phyloP scores from a whole-genome alignment of 1,139 yeast genomes.

The Suhomyces bribrorum region DNA sequence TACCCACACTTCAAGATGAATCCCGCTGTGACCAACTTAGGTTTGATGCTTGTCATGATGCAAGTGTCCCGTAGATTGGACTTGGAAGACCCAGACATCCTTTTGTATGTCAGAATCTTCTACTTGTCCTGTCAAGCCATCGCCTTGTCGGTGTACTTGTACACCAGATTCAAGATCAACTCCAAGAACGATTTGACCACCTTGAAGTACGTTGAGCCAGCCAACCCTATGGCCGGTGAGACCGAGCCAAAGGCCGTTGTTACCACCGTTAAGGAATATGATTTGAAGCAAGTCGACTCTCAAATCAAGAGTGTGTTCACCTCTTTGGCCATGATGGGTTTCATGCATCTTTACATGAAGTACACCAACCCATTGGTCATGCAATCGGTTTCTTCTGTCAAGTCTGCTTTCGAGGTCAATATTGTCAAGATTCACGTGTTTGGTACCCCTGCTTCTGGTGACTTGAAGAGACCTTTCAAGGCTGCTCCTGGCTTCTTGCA shows the following conservation, averaged over 20 bases:
- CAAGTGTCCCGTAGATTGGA: conserved; percentile 89
- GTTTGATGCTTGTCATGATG: conserved; percentile 95
- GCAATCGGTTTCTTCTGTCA: conserved; percentile 90
- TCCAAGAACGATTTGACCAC: conserved; percentile 90
- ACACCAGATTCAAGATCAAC: conserved; percentile 60
- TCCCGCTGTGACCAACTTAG: conserved; percentile 85
- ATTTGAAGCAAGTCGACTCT: conserved; percentile 76
- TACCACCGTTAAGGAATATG: conserved; percentile 94
- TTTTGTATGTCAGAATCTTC: conserved; percentile 74
- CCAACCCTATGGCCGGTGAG: conserved; percentile 77
- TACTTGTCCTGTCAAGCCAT: conserved; percentile 68
- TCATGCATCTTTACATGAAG: conserved; percentile 97
- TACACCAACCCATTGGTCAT: conserved; percentile 96
- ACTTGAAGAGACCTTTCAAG: conserved; percentile 96
- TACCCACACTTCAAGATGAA: conserved; percentile 51
- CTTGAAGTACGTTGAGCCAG: conserved; percentile 85
- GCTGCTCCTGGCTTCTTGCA: conserved; percentile 78
- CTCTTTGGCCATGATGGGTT: conserved; percentile 95
- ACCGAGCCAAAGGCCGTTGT: conserved; percentile 72
- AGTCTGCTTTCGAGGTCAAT: conserved; percentile 87
- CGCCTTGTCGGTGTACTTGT: conserved; percentile 66
- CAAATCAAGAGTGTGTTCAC: conserved; percentile 84
- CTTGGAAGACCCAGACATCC: conserved; percentile 78
- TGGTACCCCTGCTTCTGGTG: conserved; percentile 84
- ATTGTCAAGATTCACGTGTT: conserved; percentile 89